A percentile compares a stretch with the other conserved stretches of the same genome.
phyloP scores from a whole-genome alignment of 768 basidiomycete species.

The Pluteus cervinus region DNA sequence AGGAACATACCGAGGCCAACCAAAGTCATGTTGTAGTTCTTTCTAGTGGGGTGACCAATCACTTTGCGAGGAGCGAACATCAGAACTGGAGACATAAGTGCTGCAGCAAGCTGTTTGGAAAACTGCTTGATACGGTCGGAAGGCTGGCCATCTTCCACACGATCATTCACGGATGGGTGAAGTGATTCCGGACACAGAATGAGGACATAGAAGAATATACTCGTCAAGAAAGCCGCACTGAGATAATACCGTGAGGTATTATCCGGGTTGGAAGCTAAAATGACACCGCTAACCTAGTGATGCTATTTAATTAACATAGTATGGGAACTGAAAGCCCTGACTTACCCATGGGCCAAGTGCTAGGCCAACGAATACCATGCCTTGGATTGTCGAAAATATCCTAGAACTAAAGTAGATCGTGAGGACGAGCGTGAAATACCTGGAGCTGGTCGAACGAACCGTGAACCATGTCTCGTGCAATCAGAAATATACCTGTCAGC shows the following conservation, averaged over 20 bases:
- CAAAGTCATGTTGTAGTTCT: conserved; percentile 72
- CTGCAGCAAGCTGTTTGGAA: conserved; percentile 25
- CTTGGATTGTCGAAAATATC: conserved; percentile 62
- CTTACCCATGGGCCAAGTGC: conserved; percentile 74
- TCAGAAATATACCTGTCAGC: conserved; percentile 46
- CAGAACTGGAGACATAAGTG: conserved; percentile 57
- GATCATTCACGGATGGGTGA: conserved; percentile 15
- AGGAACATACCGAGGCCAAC: conserved; percentile 59
- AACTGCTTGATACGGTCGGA: conserved; percentile 18
- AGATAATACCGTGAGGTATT: conserved; percentile 44
- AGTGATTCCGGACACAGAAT: conserved; percentile 52
- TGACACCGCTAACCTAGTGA: conserved; percentile 36
- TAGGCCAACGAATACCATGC: conserved; percentile 73
- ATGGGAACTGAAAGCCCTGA: conserved; percentile 14
- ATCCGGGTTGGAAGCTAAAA: conserved; percentile 56
- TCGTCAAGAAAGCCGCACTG: conserved; percentile 31
- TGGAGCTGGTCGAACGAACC: conserved; percentile 18
- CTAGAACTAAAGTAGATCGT: conserved; percentile 26
- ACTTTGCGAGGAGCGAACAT: conserved; percentile 60
- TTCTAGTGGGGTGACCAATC: conserved; percentile 30
- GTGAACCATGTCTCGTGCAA: conserved; percentile 45
- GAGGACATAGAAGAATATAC: conserved; percentile 32
- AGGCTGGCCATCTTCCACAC: conserved; percentile 24
- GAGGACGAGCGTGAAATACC: neutral
- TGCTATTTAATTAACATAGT: neutral